Percentiles rank a stretch among this genome's conserved stretches.
These are phyloP conservation scores for Casuarina cunninghamiana DNA, from an alignment of 306 rosid species.

Conservation along the genomic window DNA sequence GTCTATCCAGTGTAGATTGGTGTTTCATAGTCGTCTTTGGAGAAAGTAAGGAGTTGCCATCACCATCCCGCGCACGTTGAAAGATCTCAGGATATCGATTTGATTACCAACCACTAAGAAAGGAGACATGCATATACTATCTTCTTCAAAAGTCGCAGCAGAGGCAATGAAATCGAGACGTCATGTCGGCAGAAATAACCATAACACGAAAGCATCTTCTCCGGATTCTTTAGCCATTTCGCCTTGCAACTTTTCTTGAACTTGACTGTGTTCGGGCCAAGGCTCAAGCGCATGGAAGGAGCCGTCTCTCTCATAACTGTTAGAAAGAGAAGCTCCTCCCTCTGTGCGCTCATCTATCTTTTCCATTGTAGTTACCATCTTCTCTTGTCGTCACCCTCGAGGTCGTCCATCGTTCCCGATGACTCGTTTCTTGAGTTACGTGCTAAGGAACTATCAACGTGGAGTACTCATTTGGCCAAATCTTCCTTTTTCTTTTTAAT, in stretches of 20 bases:
- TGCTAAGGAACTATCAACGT: too few relatives aligned
- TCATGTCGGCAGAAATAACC: not conserved
- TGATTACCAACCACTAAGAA: not conserved
- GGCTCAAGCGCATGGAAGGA: not conserved
- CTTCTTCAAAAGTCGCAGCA: slow-evolving; percentile 9
- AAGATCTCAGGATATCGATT: slow-evolving; percentile 23
- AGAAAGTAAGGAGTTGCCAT: slow-evolving; percentile 31
- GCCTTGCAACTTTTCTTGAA: not conserved
- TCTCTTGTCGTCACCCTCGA: too few relatives aligned
- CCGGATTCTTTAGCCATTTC: not conserved
- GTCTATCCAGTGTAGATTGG: slow-evolving; percentile 21
- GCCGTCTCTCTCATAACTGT: too few relatives aligned
- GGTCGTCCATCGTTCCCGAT: too few relatives aligned
- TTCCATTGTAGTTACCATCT: too few relatives aligned
- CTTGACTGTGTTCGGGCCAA: not conserved
- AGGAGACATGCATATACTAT: not conserved
- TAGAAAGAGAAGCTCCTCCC: too few relatives aligned
- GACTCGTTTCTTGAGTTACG: too few relatives aligned
- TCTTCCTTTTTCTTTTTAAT: too few relatives aligned
- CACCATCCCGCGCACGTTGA: slow-evolving; percentile 23
- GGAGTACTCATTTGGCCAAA: too few relatives aligned
- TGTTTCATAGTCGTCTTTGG: slow-evolving; percentile 15
- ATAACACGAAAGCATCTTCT: not conserved
- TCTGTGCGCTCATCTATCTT: too few relatives aligned
- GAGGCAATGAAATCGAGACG: not conserved